phyloP scores from a whole-genome alignment of 163 green algal species.

The Botryococcus braunii region DNA sequence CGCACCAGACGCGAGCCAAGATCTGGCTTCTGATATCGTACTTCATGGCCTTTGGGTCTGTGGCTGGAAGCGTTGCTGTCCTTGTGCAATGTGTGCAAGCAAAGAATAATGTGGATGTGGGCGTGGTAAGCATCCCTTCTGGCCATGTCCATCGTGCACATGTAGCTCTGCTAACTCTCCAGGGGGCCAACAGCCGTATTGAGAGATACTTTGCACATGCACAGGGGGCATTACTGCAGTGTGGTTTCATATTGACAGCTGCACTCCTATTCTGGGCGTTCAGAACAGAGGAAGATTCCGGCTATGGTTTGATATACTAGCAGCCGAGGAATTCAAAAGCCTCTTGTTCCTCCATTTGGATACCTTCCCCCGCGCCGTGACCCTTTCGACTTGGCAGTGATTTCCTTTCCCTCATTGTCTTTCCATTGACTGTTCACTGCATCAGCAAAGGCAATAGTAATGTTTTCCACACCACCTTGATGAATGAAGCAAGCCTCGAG shows the following conservation, averaged over 20 bases:
- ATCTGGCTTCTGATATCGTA: slow-evolving; percentile 16
- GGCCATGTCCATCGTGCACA: not conserved
- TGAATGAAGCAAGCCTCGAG: too few species aligned
- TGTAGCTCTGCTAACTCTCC: not conserved
- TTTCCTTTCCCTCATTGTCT: too few species aligned
- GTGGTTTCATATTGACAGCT: not conserved
- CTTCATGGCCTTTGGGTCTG: slow-evolving; percentile 17
- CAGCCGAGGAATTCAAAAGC: too few species aligned
- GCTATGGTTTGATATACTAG: slow-evolving; percentile 7
- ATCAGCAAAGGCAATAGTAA: too few species aligned
- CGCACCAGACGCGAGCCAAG: slow-evolving; percentile 14
- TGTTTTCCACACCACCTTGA: too few species aligned
- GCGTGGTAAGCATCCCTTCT: slow-evolving; percentile 9
- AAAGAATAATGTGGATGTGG: slow-evolving; percentile 22
- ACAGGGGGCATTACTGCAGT: slow-evolving; percentile 7
- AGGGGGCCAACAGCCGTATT: not conserved
- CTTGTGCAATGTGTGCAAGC: slow-evolving; percentile 24
- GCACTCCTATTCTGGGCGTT: slow-evolving; percentile 8
- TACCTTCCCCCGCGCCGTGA: too few species aligned
- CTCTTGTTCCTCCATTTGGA: too few species aligned
- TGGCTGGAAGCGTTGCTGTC: slow-evolving; percentile 23
- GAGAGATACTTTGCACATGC: not conserved
- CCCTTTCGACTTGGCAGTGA: too few species aligned
- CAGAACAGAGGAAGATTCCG: not conserved
- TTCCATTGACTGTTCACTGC: too few species aligned